Conservation (phyloP, 805 yeast species). For the Dipodascus albidus region DNA sequence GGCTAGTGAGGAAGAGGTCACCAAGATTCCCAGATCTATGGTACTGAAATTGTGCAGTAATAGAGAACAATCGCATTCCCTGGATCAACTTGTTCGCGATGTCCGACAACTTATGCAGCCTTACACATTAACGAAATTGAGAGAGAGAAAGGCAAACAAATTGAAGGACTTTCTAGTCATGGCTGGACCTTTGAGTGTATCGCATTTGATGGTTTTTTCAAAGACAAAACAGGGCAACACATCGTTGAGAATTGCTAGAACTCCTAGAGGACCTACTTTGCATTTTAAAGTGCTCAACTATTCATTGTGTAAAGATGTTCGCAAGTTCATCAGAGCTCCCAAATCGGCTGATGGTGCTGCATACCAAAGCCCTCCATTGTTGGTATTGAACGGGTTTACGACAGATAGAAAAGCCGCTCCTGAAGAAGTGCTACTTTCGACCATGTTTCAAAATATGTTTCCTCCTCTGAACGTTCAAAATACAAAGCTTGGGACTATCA, state of each 20-base stretch:
- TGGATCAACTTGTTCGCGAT: slow-evolving; percentile 77
- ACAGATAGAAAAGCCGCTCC: slow-evolving; percentile 47
- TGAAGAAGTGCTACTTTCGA: slow-evolving; percentile 71
- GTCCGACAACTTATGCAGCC: slow-evolving; percentile 91
- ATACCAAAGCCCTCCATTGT: slow-evolving; percentile 68
- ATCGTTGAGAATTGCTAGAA: slow-evolving; percentile 69
- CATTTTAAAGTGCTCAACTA: slow-evolving; percentile 70
- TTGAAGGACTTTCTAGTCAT: slow-evolving; percentile 92
- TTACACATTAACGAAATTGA: slow-evolving; percentile 80
- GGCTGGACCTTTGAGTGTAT: slow-evolving; percentile 94
- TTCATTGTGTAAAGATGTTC: slow-evolving; percentile 73
- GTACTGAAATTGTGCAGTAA: slow-evolving; percentile 76
- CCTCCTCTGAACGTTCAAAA: slow-evolving; percentile 87
- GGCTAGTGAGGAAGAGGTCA: slow-evolving; percentile 49
- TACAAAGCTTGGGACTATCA: slow-evolving; percentile 62
- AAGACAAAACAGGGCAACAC: slow-evolving; percentile 74
- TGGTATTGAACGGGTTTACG: slow-evolving; percentile 86
- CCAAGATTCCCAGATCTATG: slow-evolving; percentile 84
- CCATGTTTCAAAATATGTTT: slow-evolving; percentile 89
- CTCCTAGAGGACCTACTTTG: slow-evolving; percentile 92
- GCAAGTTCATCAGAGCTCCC: slow-evolving; percentile 59
- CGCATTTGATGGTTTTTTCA: slow-evolving; percentile 78
- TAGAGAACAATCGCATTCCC: slow-evolving; percentile 57
- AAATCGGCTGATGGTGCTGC: slow-evolving; percentile 60
- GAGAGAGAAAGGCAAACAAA: slow-evolving; percentile 79